Base-by-base conservation (phyloP, 352 stramenopile species). In the Phytophthora rubi region DNA sequence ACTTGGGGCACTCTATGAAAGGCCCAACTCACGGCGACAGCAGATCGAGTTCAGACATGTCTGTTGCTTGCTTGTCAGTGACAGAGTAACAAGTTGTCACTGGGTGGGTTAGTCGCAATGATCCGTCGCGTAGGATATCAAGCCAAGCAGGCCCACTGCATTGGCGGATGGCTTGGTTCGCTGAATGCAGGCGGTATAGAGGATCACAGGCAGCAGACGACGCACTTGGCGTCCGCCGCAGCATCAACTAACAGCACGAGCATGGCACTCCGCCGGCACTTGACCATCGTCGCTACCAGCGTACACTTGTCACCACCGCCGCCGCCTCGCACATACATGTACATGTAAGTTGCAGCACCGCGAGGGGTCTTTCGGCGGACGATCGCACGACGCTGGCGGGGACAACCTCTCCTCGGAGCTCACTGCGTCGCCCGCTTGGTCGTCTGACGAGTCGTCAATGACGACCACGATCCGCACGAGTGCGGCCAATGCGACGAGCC, bases 401-500 rank as follows among this genome's bases (percentile, higher is more conserved):
- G 62, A 58, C 62, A 69, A 44, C 47, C 53, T 62, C 33, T 10
- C 33, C 33, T 37, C 33, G 33, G 33, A 37, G 33, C 33, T 42
- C 10, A 10, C 3, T 10, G 35, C 35, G 35, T 16, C 62, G 62
- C 44, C 53, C 26, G 42, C 39, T 68, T 68, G 62, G 37, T 68
- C 53, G 62, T 63, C 62, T 47, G 48, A 26, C 18, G 18, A 21
- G 18, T 21, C 18, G 18, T 21, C 18, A 21, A 21, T 21, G 18
- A 21, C 23, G 35, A 42, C 10, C 48, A 21, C 32, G 48, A 42
- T 18, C 39, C n/a, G 15, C 33, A 39, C 33, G 33, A 12, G 32
- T 26, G 23, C 23, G 23, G 23, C 23, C 23, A 26, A 39, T 12
- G 33, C 33, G 33, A 39, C 33, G 33, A 39, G 33, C 10, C 33